A percentile compares a stretch with the other conserved stretches of the same genome.
Conservation (phyloP, 2,329 filamentous ascomycete genomes). For the Sordariomycetes sp. region DNA sequence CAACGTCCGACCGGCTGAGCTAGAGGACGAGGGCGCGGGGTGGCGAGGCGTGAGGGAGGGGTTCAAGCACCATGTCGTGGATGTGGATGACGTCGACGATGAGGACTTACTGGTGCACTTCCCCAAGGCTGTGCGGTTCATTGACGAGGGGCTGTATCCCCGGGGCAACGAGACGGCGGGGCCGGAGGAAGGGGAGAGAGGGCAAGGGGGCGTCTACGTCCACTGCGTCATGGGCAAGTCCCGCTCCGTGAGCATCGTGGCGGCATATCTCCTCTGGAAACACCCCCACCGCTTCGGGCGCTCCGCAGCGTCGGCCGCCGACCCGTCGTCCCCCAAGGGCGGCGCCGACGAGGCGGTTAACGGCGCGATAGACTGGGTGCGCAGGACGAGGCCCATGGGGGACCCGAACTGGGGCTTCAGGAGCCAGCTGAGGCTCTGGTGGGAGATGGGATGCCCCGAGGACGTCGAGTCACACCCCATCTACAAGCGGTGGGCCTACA, state of each 20-base stretch:
- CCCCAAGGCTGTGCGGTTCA: conserved; percentile 66
- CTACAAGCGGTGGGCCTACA: conserved; percentile 63
- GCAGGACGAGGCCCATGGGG: conserved; percentile 58
- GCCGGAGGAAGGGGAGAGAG: not conserved
- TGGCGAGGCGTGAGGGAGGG: conserved; percentile 35
- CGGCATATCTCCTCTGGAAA: conserved; percentile 73
- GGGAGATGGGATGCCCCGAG: conserved; percentile 69
- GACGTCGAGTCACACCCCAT: conserved; percentile 51
- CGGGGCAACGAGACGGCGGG: not conserved
- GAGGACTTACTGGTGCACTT: conserved; percentile 77
- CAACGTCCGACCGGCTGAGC: conserved; percentile 30
- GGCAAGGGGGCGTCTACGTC: conserved; percentile 32
- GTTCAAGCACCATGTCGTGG: conserved; percentile 63
- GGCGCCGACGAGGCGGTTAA: conserved; percentile 28
- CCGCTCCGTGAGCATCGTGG: conserved; percentile 69
- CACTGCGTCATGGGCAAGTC: conserved; percentile 93
- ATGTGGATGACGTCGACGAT: conserved; percentile 84
- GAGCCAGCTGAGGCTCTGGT: conserved; percentile 75
- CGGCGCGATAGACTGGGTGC: conserved; percentile 56
- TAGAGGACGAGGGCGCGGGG: conserved; percentile 36
- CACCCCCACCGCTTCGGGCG: conserved; percentile 39
- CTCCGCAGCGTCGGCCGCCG: conserved; percentile 25
- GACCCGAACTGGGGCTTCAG: conserved; percentile 91
- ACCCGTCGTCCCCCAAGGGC: conserved; percentile 17
- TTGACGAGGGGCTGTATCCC: conserved; percentile 54